Evolutionary conservation across 768 basidiomycete species (phyloP).

Genomic region (Coprinellus micaceus): DNA sequence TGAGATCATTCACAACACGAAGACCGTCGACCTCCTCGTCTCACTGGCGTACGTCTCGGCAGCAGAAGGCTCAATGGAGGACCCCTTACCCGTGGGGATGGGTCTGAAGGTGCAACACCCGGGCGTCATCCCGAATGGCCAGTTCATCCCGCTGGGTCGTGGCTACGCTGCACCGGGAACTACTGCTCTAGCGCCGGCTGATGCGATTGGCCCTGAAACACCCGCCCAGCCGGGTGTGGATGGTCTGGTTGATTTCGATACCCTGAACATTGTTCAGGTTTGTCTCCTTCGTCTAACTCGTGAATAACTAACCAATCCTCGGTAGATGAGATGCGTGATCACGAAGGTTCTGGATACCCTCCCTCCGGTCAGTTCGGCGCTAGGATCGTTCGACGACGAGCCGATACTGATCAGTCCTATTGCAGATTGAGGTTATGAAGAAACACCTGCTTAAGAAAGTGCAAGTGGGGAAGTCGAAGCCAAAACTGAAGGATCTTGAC

Average conservation of each 20-base stretch:
- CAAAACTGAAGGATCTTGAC: constrained; percentile 50
- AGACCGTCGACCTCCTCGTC: constrained; percentile 65
- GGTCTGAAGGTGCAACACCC: constrained; percentile 51
- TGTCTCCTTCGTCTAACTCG: constrained; percentile 2
- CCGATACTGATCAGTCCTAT: background rate
- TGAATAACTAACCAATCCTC: constrained; percentile 1
- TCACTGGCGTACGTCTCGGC: constrained; percentile 60
- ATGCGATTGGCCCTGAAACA: too few relatives aligned
- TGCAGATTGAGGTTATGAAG: constrained; percentile 56
- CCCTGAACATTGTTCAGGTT: constrained; percentile 35
- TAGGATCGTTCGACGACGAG: background rate
- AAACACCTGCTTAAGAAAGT: constrained; percentile 51
- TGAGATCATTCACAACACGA: constrained; percentile 62
- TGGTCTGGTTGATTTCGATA: constrained; percentile 52
- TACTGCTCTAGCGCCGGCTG: too few relatives aligned
- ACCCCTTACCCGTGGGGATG: constrained; percentile 58
- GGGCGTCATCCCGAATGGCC: too few relatives aligned
- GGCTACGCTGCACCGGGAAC: too few relatives aligned
- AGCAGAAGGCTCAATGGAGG: constrained; percentile 47
- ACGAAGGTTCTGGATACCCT: constrained; percentile 40
- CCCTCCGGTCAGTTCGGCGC: constrained; percentile 40
- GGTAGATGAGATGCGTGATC: constrained; percentile 47
- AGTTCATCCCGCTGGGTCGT: too few relatives aligned
- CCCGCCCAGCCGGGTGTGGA: too few relatives aligned
- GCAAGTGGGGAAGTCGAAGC: constrained; percentile 48